phyloP scores from a whole-genome alignment of 768 basidiomycete species.

The Boletus fagicola region DNA sequence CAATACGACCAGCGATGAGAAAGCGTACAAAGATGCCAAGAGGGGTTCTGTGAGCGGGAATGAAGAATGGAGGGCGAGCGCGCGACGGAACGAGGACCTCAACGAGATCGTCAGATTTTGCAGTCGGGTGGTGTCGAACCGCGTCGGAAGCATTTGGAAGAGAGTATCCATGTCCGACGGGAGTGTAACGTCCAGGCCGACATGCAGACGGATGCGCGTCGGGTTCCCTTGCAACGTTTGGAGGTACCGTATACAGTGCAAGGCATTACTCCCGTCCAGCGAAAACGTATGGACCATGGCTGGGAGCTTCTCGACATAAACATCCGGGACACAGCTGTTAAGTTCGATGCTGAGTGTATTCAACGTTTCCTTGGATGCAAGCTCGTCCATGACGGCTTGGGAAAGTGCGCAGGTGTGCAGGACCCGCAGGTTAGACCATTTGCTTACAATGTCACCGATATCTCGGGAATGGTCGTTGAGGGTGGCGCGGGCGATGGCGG shows the following conservation, averaged over 20 bases:
- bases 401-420: conserved; percentile 11
- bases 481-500: conserved; percentile 5
- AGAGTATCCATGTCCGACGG: conserved; percentile 9
- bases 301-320: conserved; percentile 6
- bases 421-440: conserved; percentile 8
- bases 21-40: conserved; percentile 6
- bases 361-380: conserved; percentile 1
- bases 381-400: conserved; percentile 11
- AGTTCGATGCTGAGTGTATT: conserved; percentile 15
- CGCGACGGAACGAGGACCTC: background rate
- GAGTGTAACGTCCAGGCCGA: conserved; percentile 1
- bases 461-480: conserved; percentile 7
- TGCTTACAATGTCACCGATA: conserved; percentile 9
- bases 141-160: conserved; percentile 5
- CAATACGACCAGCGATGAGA: conserved; percentile 6
- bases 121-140: conserved; percentile 1
- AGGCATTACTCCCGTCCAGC: conserved; percentile 5
- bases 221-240: conserved; percentile 5
- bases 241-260: conserved; percentile 12
- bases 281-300: conserved; percentile 8
- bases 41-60: conserved; percentile 1
- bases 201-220: background rate
- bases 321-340: background rate
- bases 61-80: background rate
- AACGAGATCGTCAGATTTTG: conserved; percentile 4